These are phyloP conservation scores for Blastobotrys mokoenaii DNA, from an alignment of 805 yeast genomes.

Conservation along the genomic window DNA sequence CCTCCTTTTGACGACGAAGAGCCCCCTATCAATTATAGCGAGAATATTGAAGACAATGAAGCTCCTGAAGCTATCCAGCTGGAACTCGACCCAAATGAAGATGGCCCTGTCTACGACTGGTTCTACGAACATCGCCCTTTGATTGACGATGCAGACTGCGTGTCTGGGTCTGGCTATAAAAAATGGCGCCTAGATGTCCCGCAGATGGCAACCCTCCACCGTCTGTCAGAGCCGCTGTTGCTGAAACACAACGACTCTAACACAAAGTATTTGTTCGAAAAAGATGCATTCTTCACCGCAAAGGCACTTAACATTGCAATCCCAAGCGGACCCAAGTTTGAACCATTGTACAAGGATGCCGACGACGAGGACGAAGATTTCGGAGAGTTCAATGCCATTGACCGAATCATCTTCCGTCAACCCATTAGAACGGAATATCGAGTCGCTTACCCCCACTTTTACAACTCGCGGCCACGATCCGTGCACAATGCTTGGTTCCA, in stretches of 20 bases:
- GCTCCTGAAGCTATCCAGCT: conserved; percentile 63
- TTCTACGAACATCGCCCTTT: conserved; percentile 72
- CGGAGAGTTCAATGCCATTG: conserved; percentile 85
- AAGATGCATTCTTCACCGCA: conserved; percentile 76
- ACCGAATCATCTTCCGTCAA: conserved; percentile 71
- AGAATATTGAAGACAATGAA: conserved; percentile 64
- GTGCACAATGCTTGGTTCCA: conserved; percentile 58
- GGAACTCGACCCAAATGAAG: conserved; percentile 58
- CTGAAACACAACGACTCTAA: conserved; percentile 52
- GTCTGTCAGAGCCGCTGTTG: conserved; percentile 63
- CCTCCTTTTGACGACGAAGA: conserved; percentile 98
- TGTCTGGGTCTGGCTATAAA: conserved; percentile 72
- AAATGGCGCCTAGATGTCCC: conserved; percentile 58
- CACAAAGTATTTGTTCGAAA: conserved; percentile 64
- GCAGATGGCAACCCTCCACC: conserved; percentile 56
- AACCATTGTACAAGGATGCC: conserved; percentile 64
- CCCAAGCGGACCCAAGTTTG: conserved; percentile 96
- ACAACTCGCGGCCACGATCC: conserved; percentile 65
- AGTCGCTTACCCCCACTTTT: conserved; percentile 79
- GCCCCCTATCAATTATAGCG: conserved; percentile 80
- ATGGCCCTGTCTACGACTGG: conserved; percentile 61
- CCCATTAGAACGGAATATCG: conserved; percentile 75
- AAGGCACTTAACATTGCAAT: conserved; percentile 80
- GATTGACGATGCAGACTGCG: conserved; percentile 42
- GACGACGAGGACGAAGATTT: conserved; percentile 64